These are phyloP conservation scores for Rhizopus microsporus DNA, from an alignment of 371 early-diverging fungal genomes.

Conservation along the genomic window DNA sequence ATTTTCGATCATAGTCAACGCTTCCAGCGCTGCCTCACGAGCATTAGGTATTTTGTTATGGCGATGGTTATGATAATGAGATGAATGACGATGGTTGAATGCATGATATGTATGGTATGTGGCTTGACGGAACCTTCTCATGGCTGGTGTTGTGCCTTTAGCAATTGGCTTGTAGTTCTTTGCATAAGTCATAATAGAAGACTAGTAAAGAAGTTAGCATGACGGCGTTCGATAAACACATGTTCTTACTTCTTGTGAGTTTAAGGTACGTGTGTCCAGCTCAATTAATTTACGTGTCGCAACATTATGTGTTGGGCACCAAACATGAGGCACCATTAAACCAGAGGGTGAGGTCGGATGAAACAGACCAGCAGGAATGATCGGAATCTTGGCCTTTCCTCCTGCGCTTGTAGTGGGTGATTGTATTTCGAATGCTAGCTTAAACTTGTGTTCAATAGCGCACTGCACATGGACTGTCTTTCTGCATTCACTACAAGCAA, in stretches of 20 bases:
- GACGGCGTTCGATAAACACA: not conserved
- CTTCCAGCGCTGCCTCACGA: constrained; percentile 18
- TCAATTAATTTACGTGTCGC: constrained; percentile 17
- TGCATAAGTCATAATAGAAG: constrained; percentile 27
- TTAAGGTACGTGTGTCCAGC: constrained; percentile 17
- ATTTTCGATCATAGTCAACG: constrained; percentile 6
- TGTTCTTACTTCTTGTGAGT: constrained; percentile 23
- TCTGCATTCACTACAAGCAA: constrained; percentile 43
- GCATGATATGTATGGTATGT: not conserved
- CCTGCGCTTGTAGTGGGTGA: constrained; percentile 11
- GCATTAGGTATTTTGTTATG: constrained; percentile 14
- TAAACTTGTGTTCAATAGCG: constrained; percentile 46
- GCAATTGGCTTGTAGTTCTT: constrained; percentile 33
- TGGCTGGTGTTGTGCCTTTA: constrained; percentile 38
- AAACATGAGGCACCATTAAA: constrained; percentile 54
- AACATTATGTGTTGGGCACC: constrained; percentile 52
- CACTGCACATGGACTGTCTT: constrained; percentile 49
- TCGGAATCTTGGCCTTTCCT: constrained; percentile 15
- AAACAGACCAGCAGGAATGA: constrained; percentile 32
- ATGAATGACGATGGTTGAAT: not conserved
- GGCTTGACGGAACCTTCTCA: constrained; percentile 25
- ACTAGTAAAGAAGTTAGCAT: constrained; percentile 14
- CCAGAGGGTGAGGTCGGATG: constrained; percentile 28
- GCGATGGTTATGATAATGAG: not conserved
- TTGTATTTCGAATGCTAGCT: constrained; percentile 49